Evolutionary conservation across 2,329 filamentous ascomycete genomes (phyloP), one percentile per base, ranked within the genome.

Genomic region (Fonsecaea erecta): DNA sequence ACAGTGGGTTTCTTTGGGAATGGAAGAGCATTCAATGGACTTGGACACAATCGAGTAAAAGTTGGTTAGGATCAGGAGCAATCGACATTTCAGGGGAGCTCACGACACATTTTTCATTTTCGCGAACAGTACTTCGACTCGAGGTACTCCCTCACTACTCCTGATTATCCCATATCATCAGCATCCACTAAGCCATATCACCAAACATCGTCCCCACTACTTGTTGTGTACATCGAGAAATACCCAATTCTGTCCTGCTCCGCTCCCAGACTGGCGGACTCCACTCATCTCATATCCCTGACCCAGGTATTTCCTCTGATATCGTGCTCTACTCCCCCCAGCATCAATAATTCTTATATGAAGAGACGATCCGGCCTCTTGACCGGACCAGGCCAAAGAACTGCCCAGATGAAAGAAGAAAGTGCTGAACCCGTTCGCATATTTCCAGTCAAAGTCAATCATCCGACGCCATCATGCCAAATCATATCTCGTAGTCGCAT

Each of bases 401-500:
- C 21, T 48, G 9, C 3, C 18, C 21, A 48, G 21, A 48, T 8
- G 24, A 18, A 48, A 48, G 43, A 4, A 24, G 43, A 24, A 48
- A 24, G 18, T 48, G 43, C 43, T 48, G 43, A 48, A 48, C 18
- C 21, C 43, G 21, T 48, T 11, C 43, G 43, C 18, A 16, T 24
- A 48, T 48, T 48, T 48, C 43, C 43, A 48, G 43, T 48, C 21
- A 11, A 24, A 48, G 11, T 24, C 43, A 11, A 40, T 54, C 51
- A 16, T 54, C 35, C 63, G 65, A 68, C 66, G 63, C 66, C 66
- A 55, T 60, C 56, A 63, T 68, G 66, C 66, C 52, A 60, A 34
- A 51, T 70, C 68, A 52, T 70, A 64, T 66, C 65, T 71, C 69
- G 59, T 71, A 60, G 60, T 59, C 58, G 63, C 65, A 64, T 71